Conservation (phyloP, 495 filamentous ascomycete genomes). For the Clavariopsis aquatica region DNA sequence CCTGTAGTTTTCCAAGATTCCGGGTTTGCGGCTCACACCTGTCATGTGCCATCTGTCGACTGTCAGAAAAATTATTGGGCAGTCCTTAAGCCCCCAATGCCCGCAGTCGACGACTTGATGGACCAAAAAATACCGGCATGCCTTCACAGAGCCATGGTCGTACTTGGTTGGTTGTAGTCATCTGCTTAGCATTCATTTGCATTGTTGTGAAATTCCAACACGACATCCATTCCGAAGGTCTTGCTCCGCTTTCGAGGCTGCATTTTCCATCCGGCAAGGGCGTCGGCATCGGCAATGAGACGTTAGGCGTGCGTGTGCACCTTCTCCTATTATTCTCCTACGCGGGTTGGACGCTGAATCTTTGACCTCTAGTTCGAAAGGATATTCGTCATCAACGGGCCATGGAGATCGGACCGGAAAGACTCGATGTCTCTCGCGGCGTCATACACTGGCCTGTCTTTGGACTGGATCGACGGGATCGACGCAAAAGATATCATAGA, state of each 20-base stretch:
- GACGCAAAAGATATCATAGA: constrained; percentile 15
- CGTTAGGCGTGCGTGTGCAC: constrained; percentile 20
- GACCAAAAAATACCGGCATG: constrained; percentile 16
- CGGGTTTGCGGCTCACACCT: constrained; percentile 8
- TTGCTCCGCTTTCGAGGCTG: constrained; percentile 1
- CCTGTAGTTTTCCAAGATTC: constrained; percentile 8
- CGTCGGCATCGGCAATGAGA: constrained; percentile 17
- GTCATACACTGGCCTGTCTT: constrained; percentile 16
- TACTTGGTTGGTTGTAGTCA: background rate
- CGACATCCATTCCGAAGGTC: background rate
- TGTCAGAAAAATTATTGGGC: background rate
- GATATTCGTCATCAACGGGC: constrained; percentile 33
- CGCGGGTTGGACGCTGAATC: background rate
- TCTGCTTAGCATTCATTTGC: constrained; percentile 9
- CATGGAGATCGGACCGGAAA: constrained; percentile 31
- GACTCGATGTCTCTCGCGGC: constrained; percentile 29
- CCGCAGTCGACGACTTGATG: background rate
- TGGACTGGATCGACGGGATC: constrained; percentile 32
- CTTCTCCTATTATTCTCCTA: background rate
- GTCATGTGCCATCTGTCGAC: constrained; percentile 29
- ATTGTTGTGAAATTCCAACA: constrained; percentile 11
- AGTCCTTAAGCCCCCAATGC: background rate
- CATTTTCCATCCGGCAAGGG: background rate
- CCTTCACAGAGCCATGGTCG: constrained; percentile 22
- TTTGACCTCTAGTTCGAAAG: constrained; percentile 31